Base-by-base conservation (phyloP, 495 filamentous ascomycete genomes). In the Amniculicola lignicola region DNA sequence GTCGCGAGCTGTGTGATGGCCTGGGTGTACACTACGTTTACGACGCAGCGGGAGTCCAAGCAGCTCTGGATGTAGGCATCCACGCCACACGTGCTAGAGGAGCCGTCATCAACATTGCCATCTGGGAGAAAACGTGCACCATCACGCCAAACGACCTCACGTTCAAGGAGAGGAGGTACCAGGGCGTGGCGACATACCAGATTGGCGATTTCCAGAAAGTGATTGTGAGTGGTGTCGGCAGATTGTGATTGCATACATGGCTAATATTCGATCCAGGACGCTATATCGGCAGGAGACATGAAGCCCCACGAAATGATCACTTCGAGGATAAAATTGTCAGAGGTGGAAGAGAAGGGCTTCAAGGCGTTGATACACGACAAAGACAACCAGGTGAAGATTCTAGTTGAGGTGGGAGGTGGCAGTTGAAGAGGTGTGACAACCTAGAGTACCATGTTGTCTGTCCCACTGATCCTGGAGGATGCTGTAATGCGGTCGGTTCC, bases 301-400 rank as follows among this genome's bases (percentile, higher is more conserved):
- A 72, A 72, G 27, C 80, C 78, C n/a, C 70, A 74, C 40, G 64
- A 65, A 10, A 85, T 85, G 82, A 82, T 85, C 54, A 84, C 79
- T 6, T 64, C 70, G 38, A 75, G 72, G 59, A 76, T 84, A 28
- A 61, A 67, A 16, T 54, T 85, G 58, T 71, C 76, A 23, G 72
- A 80, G 16, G 76, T 83, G 22, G 76, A 80, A 49, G 79, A 82
- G 27, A 72, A 78, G 33, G 82, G 81, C 1, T 79, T 83, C 66
- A 72, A 78, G 60, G 58, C 73, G 11, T 66, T 84, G 52, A 68
- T 83, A 39, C 62, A 78, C n/a, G 75, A 82, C 27, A 77, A 78
- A 43, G 78, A 80, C 25, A 74, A 75, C 21, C 78, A 84, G 64
- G 74, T 82, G 24, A 82, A 82, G 62, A 75, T 82, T 24, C 57